Base-by-base conservation (phyloP, 1,139 yeast species). In the Tardiomyces blankii region DNA sequence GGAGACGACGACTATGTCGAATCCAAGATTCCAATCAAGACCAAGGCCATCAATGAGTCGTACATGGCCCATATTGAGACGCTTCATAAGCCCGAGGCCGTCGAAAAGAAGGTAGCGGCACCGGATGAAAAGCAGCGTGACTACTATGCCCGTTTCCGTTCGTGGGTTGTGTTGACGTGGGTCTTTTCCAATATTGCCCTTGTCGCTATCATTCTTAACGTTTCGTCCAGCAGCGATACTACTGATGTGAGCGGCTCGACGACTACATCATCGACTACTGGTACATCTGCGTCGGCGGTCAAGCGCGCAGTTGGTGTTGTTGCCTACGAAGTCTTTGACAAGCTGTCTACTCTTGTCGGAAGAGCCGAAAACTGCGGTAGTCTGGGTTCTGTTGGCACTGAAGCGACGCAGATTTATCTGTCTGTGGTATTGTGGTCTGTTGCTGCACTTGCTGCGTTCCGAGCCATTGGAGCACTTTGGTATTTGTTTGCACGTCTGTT, bases 401-500 rank as follows among this genome's bases (percentile, higher is more conserved):
- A 25, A 7, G 50, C 49, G 3, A 45, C 53, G 6, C 41, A 65
- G 43, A 66, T 77, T 2, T 83, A 82, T 59, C 73, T 83, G 66
- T 78, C 86, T 13, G 85, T 82, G n/a, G 74, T 83, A 44, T 70
- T 83, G 48, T 83, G 91, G 89, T 68, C 80, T 41, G 91, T 84
- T 38, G 89, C 89, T 1, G 82, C 74, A 32, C 71, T 83, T 73
- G 87, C 91, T 0, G 69, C 78, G 32, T 77, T 81, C 64, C 65
- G 93, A 53, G 78, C 82, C 53, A 48, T 78, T 38, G 89, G 91
- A 18, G 54, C 67, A 13, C 39, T 56, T 11, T 49, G 56, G 47
- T 67, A 64, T 46, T 44, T 66, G 44, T 35, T 64, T 13, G 49
- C 54, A 18, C 41, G 67, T 38, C 46, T 64, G 12, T 55, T 65